Evolutionary conservation across 805 yeast genomes (phyloP).

Genomic region (Hanseniaspora valbyensis): DNA sequence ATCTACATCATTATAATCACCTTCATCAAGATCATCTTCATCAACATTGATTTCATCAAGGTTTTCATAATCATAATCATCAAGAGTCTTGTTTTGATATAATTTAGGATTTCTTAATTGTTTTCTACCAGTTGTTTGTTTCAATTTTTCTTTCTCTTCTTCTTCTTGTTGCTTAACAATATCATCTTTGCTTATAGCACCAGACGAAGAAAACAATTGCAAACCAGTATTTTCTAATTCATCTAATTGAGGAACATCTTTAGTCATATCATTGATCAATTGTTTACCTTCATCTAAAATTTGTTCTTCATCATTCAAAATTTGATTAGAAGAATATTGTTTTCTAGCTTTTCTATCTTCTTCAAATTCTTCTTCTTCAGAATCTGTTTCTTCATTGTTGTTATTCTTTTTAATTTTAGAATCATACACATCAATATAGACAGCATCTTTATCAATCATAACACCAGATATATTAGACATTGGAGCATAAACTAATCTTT

Average conservation of each 20-base stretch:
- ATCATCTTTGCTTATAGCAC: conserved; percentile 37
- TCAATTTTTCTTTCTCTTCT: conserved; percentile 26
- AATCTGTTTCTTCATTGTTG: conserved; percentile 59
- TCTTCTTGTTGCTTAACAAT: conserved; percentile 29
- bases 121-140: conserved; percentile 49
- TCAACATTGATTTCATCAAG: conserved; percentile 37
- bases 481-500: conserved; percentile 92
- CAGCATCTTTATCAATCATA: conserved; percentile 92
- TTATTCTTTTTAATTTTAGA: conserved; percentile 26
- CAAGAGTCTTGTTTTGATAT: conserved; percentile 43
- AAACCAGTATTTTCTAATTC: conserved; percentile 57
- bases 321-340: conserved; percentile 13
- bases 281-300: conserved; percentile 68
- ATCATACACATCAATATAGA: conserved; percentile 57
- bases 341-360: conserved; percentile 15
- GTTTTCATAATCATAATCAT: conserved; percentile 38
- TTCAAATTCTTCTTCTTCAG: conserved; percentile 60
- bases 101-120: conserved; percentile 51
- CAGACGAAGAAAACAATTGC: conserved; percentile 58
- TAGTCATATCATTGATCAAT: conserved; percentile 48
- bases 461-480: conserved; percentile 99
- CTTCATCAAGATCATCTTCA: conserved; percentile 32
- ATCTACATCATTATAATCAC: conserved; percentile 31
- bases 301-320: conserved; percentile 12
- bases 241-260: conserved; percentile 31